Evolutionary conservation across 1,284 basidiomycete genomes (phyloP).

Genomic region (Microstroma glucosiphilum): DNA sequence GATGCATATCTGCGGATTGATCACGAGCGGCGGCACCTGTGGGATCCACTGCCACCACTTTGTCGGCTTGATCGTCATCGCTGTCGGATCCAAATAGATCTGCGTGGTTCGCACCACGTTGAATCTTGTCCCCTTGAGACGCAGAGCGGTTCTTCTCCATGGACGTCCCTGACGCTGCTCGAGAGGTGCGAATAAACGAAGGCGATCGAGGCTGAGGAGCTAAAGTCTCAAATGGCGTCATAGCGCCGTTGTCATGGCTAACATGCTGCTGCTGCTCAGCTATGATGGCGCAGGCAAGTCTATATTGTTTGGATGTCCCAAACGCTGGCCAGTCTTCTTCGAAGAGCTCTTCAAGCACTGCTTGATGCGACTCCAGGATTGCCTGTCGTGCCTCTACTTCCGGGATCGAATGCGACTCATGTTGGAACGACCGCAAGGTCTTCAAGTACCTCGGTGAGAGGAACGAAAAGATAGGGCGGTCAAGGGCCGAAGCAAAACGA

Average conservation of each 20-base stretch:
- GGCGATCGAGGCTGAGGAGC: neutral
- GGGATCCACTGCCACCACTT: neutral
- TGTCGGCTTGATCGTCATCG: neutral
- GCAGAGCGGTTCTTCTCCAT: neutral
- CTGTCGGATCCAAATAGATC: neutral
- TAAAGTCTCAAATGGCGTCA: neutral
- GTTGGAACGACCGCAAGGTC: neutral
- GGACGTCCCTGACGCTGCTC: neutral
- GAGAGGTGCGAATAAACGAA: neutral
- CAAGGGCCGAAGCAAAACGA: neutral
- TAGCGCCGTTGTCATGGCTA: neutral
- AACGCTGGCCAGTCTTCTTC: conserved; percentile 1
- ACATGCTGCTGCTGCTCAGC: neutral
- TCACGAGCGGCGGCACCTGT: neutral
- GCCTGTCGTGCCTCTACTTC: neutral
- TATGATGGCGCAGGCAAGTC: neutral
- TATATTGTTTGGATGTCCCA: neutral
- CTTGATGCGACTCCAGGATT: neutral
- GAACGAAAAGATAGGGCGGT: neutral
- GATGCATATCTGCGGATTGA: neutral
- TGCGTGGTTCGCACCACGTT: neutral
- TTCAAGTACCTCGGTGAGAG: neutral
- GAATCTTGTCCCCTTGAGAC: no score
- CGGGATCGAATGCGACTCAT: neutral
- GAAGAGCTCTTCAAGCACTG: neutral